Percentiles rank a stretch among this genome's conserved stretches.
phyloP scores from a whole-genome alignment of 805 yeast genomes.

The Kurtzmaniella cleridarum region DNA sequence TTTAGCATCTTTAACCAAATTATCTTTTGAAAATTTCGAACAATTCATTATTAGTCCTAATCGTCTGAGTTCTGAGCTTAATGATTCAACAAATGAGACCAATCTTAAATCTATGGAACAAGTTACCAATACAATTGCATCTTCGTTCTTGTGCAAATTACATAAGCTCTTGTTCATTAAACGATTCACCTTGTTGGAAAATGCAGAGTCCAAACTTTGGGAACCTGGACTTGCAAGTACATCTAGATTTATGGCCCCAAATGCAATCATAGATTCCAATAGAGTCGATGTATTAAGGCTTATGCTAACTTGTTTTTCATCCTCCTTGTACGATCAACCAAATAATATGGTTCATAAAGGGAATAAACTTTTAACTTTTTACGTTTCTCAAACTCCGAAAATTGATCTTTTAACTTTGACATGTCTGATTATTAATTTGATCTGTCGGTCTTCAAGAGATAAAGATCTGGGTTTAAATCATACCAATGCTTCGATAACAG shows the following conservation, averaged over 20 bases:
- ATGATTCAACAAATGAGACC: no score
- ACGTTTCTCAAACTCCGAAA: constrained; percentile 47
- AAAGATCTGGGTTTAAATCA: constrained; percentile 43
- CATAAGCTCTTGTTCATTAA: constrained; percentile 44
- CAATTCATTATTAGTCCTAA: constrained; percentile 29
- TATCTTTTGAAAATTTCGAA: no score
- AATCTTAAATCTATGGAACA: constrained; percentile 14
- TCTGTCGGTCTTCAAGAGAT: constrained; percentile 45
- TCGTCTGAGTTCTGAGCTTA: constrained; percentile 16
- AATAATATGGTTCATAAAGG: constrained; percentile 44
- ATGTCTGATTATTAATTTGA: constrained; percentile 65
- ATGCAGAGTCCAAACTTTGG: constrained; percentile 51
- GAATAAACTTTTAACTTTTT: constrained; percentile 53
- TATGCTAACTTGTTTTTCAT: constrained; percentile 56
- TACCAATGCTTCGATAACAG: constrained; percentile 22
- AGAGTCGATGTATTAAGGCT: constrained; percentile 64
- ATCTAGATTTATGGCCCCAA: constrained; percentile 16
- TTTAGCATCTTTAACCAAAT: not conserved
- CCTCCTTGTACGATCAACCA: constrained; percentile 48
- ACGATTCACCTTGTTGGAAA: constrained; percentile 45
- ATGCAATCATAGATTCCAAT: constrained; percentile 44
- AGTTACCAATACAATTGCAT: constrained; percentile 9
- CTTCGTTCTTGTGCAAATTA: constrained; percentile 6
- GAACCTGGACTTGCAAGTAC: constrained; percentile 64
- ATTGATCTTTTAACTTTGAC: constrained; percentile 45